These are phyloP conservation scores for Sequoia sempervirens DNA, from an alignment of 75 land plant species.

Conservation along the genomic window DNA sequence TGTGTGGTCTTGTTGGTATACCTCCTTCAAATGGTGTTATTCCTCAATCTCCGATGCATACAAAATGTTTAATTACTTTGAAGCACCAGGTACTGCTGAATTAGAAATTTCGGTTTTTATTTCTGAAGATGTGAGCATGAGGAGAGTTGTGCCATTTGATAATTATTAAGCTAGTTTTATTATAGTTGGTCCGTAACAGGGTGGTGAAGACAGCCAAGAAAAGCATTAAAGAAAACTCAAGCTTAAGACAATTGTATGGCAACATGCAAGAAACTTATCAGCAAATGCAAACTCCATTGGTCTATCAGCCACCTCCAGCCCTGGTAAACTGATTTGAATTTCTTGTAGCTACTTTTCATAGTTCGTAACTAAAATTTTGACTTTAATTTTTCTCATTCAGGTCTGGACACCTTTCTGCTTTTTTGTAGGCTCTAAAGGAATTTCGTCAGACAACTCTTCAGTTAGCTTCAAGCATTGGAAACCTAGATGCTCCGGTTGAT, in stretches of 20 bases:
- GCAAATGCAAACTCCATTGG: slow-evolving; percentile 73
- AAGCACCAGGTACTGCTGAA: slow-evolving; percentile 67
- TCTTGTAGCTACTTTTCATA: neutral
- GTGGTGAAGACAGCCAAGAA: neutral
- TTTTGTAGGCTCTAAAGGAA: slow-evolving; percentile 56
- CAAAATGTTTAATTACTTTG: slow-evolving; percentile 80
- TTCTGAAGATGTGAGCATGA: slow-evolving; percentile 1
- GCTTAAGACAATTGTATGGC: slow-evolving; percentile 44
- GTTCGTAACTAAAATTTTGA: neutral
- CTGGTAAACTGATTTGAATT: slow-evolving; percentile 20
- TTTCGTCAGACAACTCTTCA: slow-evolving; percentile 56
- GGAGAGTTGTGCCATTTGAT: neutral
- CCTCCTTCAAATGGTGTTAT: slow-evolving; percentile 96
- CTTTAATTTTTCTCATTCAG: slow-evolving; percentile 2
- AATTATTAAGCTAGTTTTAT: neutral
- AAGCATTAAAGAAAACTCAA: slow-evolving; percentile 30
- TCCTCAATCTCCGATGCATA: slow-evolving; percentile 98
- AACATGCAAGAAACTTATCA: slow-evolving; percentile 77
- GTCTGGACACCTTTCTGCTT: neutral
- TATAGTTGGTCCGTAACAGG: neutral
- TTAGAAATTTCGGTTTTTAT: neutral
- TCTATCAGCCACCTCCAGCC: slow-evolving; percentile 37
- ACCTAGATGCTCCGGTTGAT: slow-evolving; percentile 60
- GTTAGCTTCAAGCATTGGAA: slow-evolving; percentile 46
- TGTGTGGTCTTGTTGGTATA: slow-evolving; percentile 83